These are phyloP conservation scores for Aspergillus awamori DNA, from an alignment of 2,329 filamentous ascomycete genomes.

Conservation along the genomic window DNA sequence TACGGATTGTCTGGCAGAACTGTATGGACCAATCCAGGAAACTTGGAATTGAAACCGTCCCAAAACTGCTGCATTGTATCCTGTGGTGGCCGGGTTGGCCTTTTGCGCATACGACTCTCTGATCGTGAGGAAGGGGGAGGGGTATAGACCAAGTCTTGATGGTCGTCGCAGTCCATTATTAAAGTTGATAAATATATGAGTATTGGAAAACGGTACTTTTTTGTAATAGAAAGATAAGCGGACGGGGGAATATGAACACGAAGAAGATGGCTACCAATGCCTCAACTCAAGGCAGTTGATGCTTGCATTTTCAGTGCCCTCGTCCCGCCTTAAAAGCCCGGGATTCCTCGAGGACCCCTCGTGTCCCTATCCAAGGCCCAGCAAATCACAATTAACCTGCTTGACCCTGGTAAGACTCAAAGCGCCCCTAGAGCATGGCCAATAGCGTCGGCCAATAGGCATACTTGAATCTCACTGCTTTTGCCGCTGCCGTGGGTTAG, in stretches of 20 bases:
- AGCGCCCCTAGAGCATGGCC: background rate
- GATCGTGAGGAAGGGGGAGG: slow-evolving; percentile 37
- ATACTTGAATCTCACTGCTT: background rate
- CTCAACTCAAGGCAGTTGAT: background rate
- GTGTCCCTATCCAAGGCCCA: slow-evolving; percentile 11
- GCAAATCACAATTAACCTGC: slow-evolving; percentile 1
- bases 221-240: too few relatives aligned
- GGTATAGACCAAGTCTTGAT: slow-evolving; percentile 26
- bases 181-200: too few relatives aligned
- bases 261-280: background rate
- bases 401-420: background rate
- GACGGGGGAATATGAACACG: background rate
- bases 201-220: background rate
- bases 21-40: slow-evolving; percentile 71
- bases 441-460: background rate
- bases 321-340: background rate
- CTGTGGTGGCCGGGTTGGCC: slow-evolving; percentile 63
- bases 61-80: slow-evolving; percentile 72
- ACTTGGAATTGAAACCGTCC: slow-evolving; percentile 70
- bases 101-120: slow-evolving; percentile 35
- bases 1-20: slow-evolving; percentile 71
- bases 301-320: background rate
- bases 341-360: background rate
- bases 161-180: slow-evolving; percentile 37
- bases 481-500: background rate